A percentile compares a stretch with the other conserved stretches of the same genome.
Conservation (phyloP, 352 stramenopile species). For the Phytopythium chamaehyphon region DNA sequence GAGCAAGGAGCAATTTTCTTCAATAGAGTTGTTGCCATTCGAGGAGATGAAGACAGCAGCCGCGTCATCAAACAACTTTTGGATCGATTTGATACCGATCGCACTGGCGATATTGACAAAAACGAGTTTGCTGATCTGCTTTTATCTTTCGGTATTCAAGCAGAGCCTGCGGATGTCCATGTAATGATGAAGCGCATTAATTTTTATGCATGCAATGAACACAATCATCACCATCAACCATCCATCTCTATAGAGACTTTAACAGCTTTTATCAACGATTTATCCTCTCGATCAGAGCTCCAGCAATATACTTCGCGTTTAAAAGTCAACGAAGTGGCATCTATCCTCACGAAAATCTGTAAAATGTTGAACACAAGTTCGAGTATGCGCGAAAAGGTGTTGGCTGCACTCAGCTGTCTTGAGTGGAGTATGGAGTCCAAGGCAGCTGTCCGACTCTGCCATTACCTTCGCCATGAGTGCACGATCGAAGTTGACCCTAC, state of each 20-base stretch:
- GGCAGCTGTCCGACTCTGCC: neutral
- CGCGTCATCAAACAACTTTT: slow-evolving; percentile 36
- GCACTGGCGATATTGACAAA: slow-evolving; percentile 51
- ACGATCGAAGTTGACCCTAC: neutral
- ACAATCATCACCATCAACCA: too few species aligned
- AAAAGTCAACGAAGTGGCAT: too few species aligned
- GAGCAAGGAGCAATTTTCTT: slow-evolving; percentile 33
- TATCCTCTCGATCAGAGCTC: neutral
- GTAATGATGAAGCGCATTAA: slow-evolving; percentile 52
- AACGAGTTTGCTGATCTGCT: slow-evolving; percentile 49
- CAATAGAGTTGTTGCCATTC: slow-evolving; percentile 36
- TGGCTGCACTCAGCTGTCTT: neutral
- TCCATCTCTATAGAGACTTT: slow-evolving; percentile 14
- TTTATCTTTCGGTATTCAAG: slow-evolving; percentile 33
- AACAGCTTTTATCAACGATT: slow-evolving; percentile 11
- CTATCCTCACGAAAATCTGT: too few species aligned
- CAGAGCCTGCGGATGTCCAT: slow-evolving; percentile 25
- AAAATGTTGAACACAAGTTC: too few species aligned
- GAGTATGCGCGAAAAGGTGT: too few species aligned
- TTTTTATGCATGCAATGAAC: neutral
- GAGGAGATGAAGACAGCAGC: slow-evolving; percentile 6
- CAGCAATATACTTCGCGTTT: neutral
- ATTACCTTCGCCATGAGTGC: neutral
- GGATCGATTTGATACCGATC: slow-evolving; percentile 44
- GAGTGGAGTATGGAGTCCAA: neutral